Evolutionary conservation across 495 filamentous ascomycete genomes (phyloP).

Genomic region (Cenococcum geophilum): DNA sequence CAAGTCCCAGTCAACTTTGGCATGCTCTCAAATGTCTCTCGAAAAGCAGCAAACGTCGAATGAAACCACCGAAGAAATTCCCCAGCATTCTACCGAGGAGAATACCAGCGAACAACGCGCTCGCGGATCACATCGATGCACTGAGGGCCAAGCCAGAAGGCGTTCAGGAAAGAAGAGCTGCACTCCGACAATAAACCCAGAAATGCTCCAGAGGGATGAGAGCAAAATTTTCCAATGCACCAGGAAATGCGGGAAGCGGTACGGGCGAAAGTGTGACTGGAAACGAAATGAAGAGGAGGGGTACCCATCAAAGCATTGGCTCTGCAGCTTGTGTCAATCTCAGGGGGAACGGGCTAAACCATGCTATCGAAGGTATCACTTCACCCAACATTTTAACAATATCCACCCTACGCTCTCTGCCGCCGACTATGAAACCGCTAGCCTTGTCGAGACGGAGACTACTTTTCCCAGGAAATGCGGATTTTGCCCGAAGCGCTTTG

Average conservation of each 20-base stretch:
- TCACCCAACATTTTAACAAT: conserved; percentile 31
- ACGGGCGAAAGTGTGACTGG: conserved; percentile 33
- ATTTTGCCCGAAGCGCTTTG: conserved; percentile 25
- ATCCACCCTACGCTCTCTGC: conserved; percentile 22
- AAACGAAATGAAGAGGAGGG: conserved; percentile 31
- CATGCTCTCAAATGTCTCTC: background rate
- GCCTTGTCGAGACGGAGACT: conserved; percentile 19
- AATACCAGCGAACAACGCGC: conserved; percentile 2
- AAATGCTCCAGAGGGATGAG: conserved; percentile 17
- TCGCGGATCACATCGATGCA: background rate
- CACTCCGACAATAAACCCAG: conserved; percentile 15
- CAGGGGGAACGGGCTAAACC: conserved; percentile 26
- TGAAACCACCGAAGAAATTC: conserved; percentile 11
- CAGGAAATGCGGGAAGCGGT: conserved; percentile 28
- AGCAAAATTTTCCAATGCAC: conserved; percentile 31
- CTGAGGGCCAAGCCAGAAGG: background rate
- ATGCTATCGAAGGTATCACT: conserved; percentile 28
- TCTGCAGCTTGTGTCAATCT: conserved; percentile 21
- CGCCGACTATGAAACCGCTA: conserved; percentile 20
- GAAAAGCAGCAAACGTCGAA: background rate
- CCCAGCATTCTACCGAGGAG: background rate
- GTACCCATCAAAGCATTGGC: conserved; percentile 29
- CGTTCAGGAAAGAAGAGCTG: conserved; percentile 24
- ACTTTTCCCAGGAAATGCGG: conserved; percentile 27
- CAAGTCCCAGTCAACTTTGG: conserved; percentile 22